Evolutionary conservation across 2,329 filamentous ascomycete genomes (phyloP), one percentile per base, ranked within the genome.

Genomic region (Aspergillus intermedius): DNA sequence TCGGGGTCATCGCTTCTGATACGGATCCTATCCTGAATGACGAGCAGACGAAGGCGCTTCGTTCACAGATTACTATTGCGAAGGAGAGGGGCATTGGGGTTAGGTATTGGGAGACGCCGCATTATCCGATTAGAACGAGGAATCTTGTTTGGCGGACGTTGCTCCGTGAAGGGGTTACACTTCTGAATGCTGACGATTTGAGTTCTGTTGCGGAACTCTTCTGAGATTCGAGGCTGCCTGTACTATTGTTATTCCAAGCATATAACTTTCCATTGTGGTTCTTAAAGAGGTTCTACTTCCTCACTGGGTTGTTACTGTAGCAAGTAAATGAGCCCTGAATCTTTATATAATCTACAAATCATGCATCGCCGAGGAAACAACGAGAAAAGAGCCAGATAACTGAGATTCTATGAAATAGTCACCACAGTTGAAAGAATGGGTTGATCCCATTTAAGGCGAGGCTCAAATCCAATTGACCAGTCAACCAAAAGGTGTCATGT

Each of bases 151-250:
- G 83, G 82, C 68, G 74, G 53, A 73, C 70, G 4, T 62, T 86
- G 51, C 71, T 77, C 54, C 70, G 76, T 45, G 78, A 78, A 49
- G 81, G 80, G 0, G 79, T 81, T n/a, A 77, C 77, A 49, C 60
- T 86, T 49, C 57, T 86, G 45, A 85, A 84, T 63, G 81, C 78
- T 0, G 82, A 86, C 72, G 82, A 86, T 66, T 54, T 85, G 45
- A 70, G 75, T 51, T 81, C 65, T 17, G 75, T 70, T 13, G 73
- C 75, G 15, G 70, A 19, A 19, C 17, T 15, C 35, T 15, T 15
- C 35, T 19, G 35, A 39, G 35, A 12, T 15, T 15, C 5, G 9
- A 7, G 8, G 35, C 35, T 39, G 17, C n/a, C n/a, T n/a, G n/a
- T n/a, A n/a, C n/a, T n/a, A n/a, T n/a, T 39, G 12, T 28, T 10